Percentiles rank a stretch among this genome's conserved stretches.
These are phyloP conservation scores for Penicillium sp. DNA, from an alignment of 2,329 filamentous ascomycete species.

Conservation along the genomic window DNA sequence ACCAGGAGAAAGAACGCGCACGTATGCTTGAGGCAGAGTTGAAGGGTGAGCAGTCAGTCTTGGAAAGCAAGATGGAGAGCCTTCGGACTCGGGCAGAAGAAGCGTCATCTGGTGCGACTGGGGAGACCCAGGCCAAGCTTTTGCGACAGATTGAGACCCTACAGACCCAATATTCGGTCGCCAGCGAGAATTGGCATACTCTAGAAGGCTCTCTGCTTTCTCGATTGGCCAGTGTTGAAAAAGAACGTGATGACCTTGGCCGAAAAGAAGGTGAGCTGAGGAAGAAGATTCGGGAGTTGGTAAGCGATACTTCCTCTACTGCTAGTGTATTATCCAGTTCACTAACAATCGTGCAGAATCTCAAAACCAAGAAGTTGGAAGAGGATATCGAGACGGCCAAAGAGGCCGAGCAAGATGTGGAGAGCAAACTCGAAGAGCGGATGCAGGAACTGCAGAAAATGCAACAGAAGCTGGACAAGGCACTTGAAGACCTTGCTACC, in stretches of 20 bases:
- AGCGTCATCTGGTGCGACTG: slow-evolving; percentile 75
- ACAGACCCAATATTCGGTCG: slow-evolving; percentile 91
- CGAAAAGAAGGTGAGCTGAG: slow-evolving; percentile 83
- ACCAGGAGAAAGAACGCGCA: slow-evolving; percentile 70
- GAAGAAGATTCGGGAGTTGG: slow-evolving; percentile 83
- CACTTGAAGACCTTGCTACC: slow-evolving; percentile 65
- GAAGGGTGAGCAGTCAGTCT: slow-evolving; percentile 70
- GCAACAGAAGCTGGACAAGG: slow-evolving; percentile 42
- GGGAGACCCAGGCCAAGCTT: slow-evolving; percentile 84
- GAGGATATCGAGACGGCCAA: slow-evolving; percentile 75
- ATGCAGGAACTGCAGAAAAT: slow-evolving; percentile 58
- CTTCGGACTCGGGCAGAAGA: slow-evolving; percentile 86
- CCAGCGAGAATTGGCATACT: slow-evolving; percentile 96
- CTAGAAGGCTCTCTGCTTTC: slow-evolving; percentile 85
- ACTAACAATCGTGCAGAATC: slow-evolving; percentile 52
- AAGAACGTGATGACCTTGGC: slow-evolving; percentile 83
- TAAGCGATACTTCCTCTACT: slow-evolving; percentile 45
- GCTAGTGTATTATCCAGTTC: neutral
- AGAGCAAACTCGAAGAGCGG: slow-evolving; percentile 63
- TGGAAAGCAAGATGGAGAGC: slow-evolving; percentile 88
- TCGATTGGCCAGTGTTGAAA: slow-evolving; percentile 76
- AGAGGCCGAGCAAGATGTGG: slow-evolving; percentile 41
- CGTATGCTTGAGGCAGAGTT: slow-evolving; percentile 72
- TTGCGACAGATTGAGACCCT: slow-evolving; percentile 92
- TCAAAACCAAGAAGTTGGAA: slow-evolving; percentile 68